These are phyloP conservation scores for Kazachstania martiniae DNA, from an alignment of 805 yeast genomes.

Conservation along the genomic window DNA sequence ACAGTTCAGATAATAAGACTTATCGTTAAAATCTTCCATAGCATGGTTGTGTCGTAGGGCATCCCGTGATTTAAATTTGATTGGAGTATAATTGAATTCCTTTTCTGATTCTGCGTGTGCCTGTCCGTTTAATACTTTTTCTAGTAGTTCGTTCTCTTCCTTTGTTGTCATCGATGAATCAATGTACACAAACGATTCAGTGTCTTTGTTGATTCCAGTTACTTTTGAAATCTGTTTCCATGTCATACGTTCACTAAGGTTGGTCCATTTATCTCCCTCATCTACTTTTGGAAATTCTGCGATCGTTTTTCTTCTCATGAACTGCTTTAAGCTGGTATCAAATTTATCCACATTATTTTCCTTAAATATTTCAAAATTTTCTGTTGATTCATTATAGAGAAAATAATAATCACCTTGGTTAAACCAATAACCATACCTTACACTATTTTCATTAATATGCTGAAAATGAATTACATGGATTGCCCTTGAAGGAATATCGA, in stretches of 20 bases:
- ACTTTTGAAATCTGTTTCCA: constrained; percentile 9
- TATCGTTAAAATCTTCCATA: constrained; percentile 47
- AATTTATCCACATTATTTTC: constrained; percentile 9
- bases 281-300: constrained; percentile 15
- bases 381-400: constrained; percentile 9
- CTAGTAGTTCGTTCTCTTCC: constrained; percentile 16
- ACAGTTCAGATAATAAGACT: constrained; percentile 44
- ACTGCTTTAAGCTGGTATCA: constrained; percentile 4
- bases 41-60: constrained; percentile 28
- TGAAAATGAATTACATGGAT: constrained; percentile 22
- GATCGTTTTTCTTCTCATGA: constrained; percentile 8
- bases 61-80: constrained; percentile 21
- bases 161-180: constrained; percentile 23
- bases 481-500: constrained; percentile 14
- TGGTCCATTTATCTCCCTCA: constrained; percentile 13
- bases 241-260: constrained; percentile 7
- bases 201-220: neutral
- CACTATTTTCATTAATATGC: constrained; percentile 5
- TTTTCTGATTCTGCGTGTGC: constrained; percentile 2
- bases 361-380: constrained; percentile 8
- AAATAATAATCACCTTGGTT: constrained; percentile 6
- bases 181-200: constrained; percentile 7
- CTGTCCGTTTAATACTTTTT: constrained; percentile 5
- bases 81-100: constrained; percentile 12
- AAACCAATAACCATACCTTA: constrained; percentile 27